Base-by-base conservation (phyloP, 805 yeast genomes). In the Zygoascus bituminiphila region DNA sequence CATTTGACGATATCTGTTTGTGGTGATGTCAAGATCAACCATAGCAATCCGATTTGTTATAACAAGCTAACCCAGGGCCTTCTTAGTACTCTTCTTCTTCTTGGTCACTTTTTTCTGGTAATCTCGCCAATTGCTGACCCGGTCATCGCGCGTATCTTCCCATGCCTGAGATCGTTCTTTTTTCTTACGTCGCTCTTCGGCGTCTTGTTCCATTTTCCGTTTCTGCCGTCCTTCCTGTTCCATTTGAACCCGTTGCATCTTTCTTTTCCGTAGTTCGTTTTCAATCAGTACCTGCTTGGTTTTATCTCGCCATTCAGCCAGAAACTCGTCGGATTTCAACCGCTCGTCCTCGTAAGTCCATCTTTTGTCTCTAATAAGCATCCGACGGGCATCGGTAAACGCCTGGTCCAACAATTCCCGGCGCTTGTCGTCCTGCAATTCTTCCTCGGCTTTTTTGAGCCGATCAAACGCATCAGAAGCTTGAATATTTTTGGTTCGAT, bases 401-500 rank as follows among this genome's bases (percentile, higher is more conserved):
- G 73, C 70, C 10, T 62, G 63, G 24, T 70, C 77, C 12, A 82
- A 71, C 47, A 62, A 57, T 19, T 58, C 59, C 23, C 79, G 63
- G 15, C 66, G 57, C 44, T 61, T 60, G 15, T 65, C 72, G 51
- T 73, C 72, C 24, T 55, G 54, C 10, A 75, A 54, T 4, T 62
- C 64, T 0, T 69, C 60, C 45, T 78, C 76, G 0, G 88, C 80
- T 51, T 73, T 75, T 53, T 79, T 93, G 45, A 82, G 62, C 31
- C 69, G 48, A 56, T 79, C 82, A 61, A 82, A 82, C 1, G 88
- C 88, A 26, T 65, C 72, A 0, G 84, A 77, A 0, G 88, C 86
- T n/a, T 70, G 64, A 0, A 70, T 65, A 54, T 81, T 75, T 25
- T 63, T 59, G 1, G 77, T 71, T 57, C 79, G 81, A 59, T 82